Evolutionary conservation across 352 stramenopile species (phyloP).

Genomic region (Elongisporangium senticosum): DNA sequence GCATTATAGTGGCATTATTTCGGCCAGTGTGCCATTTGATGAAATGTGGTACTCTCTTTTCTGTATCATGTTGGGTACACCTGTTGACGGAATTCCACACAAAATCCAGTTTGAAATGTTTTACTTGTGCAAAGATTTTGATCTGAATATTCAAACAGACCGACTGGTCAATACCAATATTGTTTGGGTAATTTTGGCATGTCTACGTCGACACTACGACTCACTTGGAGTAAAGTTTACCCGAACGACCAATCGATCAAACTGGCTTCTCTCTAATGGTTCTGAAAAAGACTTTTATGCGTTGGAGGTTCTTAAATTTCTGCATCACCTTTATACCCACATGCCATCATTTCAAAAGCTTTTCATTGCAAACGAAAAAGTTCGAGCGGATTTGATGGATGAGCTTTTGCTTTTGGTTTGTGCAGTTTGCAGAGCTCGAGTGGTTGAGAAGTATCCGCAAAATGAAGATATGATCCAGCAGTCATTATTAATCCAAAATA

Average conservation of each 20-base stretch:
- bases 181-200: slow-evolving; percentile 40
- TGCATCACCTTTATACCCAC: slow-evolving; percentile 37
- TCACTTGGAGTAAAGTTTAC: slow-evolving; percentile 26
- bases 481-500: slow-evolving; percentile 38
- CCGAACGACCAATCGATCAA: slow-evolving; percentile 2
- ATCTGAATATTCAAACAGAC: slow-evolving; percentile 53
- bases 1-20: slow-evolving; percentile 10
- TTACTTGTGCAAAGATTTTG: slow-evolving; percentile 63
- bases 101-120: slow-evolving; percentile 61
- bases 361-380: slow-evolving; percentile 31
- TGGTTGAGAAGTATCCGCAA: slow-evolving; percentile 34
- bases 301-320: slow-evolving; percentile 50
- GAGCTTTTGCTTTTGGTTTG: slow-evolving; percentile 48
- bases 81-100: slow-evolving; percentile 54
- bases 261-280: not conserved
- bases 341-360: slow-evolving; percentile 39
- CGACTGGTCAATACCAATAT: slow-evolving; percentile 47
- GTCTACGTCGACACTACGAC: slow-evolving; percentile 54
- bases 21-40: slow-evolving; percentile 42
- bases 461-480: slow-evolving; percentile 26
- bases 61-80: slow-evolving; percentile 52
- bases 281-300: slow-evolving; percentile 19
- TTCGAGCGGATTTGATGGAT: slow-evolving; percentile 52
- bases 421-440: slow-evolving; percentile 28
- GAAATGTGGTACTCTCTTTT: slow-evolving; percentile 70